These are phyloP conservation scores for Podospora australis DNA, from an alignment of 495 filamentous ascomycete genomes.

Conservation along the genomic window DNA sequence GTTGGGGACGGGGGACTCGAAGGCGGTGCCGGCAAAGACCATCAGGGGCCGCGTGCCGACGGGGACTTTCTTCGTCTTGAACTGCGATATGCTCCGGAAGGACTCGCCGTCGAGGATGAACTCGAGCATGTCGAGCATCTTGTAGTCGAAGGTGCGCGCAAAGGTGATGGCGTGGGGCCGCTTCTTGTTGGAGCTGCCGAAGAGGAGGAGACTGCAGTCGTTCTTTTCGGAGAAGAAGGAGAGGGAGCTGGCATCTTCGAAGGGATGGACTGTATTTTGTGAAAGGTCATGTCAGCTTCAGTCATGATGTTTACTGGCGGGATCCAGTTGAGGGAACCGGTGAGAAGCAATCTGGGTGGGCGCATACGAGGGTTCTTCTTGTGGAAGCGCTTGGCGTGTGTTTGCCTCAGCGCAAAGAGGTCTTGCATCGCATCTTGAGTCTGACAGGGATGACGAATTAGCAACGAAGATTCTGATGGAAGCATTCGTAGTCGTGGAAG, in stretches of 20 bases:
- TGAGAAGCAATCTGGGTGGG: background rate
- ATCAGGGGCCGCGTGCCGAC: slow-evolving; percentile 84
- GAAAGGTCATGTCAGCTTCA: background rate
- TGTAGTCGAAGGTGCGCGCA: slow-evolving; percentile 72
- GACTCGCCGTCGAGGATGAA: slow-evolving; percentile 63
- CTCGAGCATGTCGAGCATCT: slow-evolving; percentile 91
- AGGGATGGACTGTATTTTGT: slow-evolving; percentile 62
- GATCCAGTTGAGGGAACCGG: no score
- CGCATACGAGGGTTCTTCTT: no score
- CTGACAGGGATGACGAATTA: slow-evolving; percentile 4
- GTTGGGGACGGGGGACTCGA: slow-evolving; percentile 67
- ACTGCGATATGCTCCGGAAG: slow-evolving; percentile 61
- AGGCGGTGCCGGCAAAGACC: slow-evolving; percentile 75
- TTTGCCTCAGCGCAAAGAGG: slow-evolving; percentile 72
- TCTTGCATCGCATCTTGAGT: slow-evolving; percentile 71
- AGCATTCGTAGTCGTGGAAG: background rate
- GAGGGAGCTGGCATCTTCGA: slow-evolving; percentile 78
- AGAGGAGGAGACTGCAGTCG: slow-evolving; percentile 66
- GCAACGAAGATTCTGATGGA: background rate
- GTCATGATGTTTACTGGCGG: no score
- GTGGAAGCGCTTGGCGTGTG: slow-evolving; percentile 75
- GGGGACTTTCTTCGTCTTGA: slow-evolving; percentile 75
- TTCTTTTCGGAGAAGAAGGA: slow-evolving; percentile 96
- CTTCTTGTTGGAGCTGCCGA: slow-evolving; percentile 84
- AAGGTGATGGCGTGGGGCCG: slow-evolving; percentile 82